Percentiles rank a stretch among this genome's conserved stretches.
phyloP scores from a whole-genome alignment of 2,329 filamentous ascomycete species.

The Fusarium sp. region DNA sequence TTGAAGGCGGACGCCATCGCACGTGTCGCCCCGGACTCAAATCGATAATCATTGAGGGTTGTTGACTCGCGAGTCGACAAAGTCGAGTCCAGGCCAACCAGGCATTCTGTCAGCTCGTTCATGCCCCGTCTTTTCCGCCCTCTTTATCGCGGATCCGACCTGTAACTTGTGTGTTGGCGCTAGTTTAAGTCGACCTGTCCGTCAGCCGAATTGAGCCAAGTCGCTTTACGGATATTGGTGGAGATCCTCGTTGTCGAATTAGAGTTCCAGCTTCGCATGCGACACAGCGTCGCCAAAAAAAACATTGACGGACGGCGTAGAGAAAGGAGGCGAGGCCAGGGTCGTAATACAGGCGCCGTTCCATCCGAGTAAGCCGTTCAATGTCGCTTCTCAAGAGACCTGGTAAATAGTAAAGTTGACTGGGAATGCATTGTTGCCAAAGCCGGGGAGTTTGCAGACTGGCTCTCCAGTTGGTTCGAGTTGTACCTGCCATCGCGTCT shows the following conservation, averaged over 20 bases:
- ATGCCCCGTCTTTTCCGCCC: constrained; percentile 4
- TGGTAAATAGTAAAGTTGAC: constrained; percentile 53
- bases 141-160: constrained; percentile 26
- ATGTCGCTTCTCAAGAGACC: constrained; percentile 41
- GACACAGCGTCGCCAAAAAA: constrained; percentile 10
- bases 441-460: constrained; percentile 39
- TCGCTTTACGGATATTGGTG: constrained; percentile 21
- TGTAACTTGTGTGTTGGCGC: constrained; percentile 23
- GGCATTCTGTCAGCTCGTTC: neutral
- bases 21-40: neutral
- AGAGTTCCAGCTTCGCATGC: constrained; percentile 30
- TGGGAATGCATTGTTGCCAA: constrained; percentile 42
- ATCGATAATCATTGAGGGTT: neutral
- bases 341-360: constrained; percentile 18
- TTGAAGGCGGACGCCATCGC: neutral
- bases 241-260: constrained; percentile 22
- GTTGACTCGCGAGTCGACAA: neutral
- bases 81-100: constrained; percentile 10
- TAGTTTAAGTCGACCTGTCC: constrained; percentile 25
- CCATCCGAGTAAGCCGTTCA: constrained; percentile 3
- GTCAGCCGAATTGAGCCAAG: constrained; percentile 32
- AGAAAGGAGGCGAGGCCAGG: constrained; percentile 28
- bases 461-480: constrained; percentile 49
- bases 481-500: constrained; percentile 62
- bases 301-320: constrained; percentile 10